These are phyloP conservation scores for Silene noctiflora DNA, from an alignment of 179 eudicot genomes.

Conservation along the genomic window DNA sequence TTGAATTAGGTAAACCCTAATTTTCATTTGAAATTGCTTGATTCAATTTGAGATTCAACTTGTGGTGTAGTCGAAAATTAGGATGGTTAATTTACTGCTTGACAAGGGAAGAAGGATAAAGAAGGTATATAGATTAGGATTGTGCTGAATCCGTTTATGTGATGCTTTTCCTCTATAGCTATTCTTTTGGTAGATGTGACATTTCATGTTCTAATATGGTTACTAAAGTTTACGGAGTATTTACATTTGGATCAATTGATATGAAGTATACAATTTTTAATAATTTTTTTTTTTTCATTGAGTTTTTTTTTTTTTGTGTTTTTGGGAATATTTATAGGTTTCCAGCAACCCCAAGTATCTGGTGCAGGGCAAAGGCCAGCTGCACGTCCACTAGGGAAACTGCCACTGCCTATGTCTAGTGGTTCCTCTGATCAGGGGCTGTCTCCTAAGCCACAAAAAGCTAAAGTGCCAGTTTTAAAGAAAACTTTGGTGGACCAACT, in stretches of 20 bases:
- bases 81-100: too few relatives aligned
- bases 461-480: constrained; percentile 86
- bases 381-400: constrained; percentile 53
- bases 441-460: constrained; percentile 63
- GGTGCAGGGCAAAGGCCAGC: constrained; percentile 50
- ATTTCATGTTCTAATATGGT: constrained; percentile 2
- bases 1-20: too few relatives aligned
- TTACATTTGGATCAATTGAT: background rate
- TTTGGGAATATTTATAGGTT: constrained; percentile 38
- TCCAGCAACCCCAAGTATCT: constrained; percentile 57
- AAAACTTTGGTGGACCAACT: constrained; percentile 86
- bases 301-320: background rate
- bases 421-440: constrained; percentile 50
- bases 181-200: constrained; percentile 12
- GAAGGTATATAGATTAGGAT: too few relatives aligned
- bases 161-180: too few relatives aligned
- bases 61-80: too few relatives aligned
- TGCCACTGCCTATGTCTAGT: constrained; percentile 62
- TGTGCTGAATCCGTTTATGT: too few relatives aligned
- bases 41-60: too few relatives aligned
- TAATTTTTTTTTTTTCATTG: background rate
- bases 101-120: too few relatives aligned
- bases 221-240: background rate
- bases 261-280: background rate
- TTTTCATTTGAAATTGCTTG: too few relatives aligned